Evolutionary conservation across 164 flowering plant genomes (phyloP).

Genomic region (Vitis labrusca): DNA sequence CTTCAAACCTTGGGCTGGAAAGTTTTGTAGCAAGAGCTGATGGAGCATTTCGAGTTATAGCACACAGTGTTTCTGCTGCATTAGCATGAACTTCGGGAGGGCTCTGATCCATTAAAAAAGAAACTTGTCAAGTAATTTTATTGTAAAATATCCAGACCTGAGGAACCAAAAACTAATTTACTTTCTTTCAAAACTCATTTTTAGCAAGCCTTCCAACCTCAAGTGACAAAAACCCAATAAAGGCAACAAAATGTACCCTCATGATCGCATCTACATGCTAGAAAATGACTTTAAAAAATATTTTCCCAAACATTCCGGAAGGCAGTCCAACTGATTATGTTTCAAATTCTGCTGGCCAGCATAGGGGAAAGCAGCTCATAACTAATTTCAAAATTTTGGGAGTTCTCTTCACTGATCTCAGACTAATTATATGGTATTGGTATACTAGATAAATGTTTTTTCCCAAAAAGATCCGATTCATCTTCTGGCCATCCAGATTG

Average conservation of each 20-base stretch:
- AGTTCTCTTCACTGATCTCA: background rate
- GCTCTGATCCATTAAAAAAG: slow-evolving; percentile 41
- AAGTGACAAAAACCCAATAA: background rate
- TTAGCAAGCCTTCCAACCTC: background rate
- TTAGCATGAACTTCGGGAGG: slow-evolving; percentile 95
- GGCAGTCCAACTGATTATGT: background rate
- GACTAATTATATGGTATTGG: background rate
- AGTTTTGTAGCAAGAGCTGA: slow-evolving; percentile 81
- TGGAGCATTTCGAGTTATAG: slow-evolving; percentile 77
- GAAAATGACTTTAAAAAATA: background rate
- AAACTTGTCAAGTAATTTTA: slow-evolving; percentile 4
- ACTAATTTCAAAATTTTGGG: background rate
- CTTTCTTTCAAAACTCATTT: background rate
- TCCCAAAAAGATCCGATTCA: too few species aligned
- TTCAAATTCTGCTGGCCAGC: background rate
- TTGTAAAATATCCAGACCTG: background rate
- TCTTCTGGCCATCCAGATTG: too few species aligned
- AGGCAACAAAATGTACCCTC: background rate
- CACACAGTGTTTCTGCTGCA: slow-evolving; percentile 89
- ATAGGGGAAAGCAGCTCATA: background rate
- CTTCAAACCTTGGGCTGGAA: slow-evolving; percentile 76
- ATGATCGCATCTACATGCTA: background rate
- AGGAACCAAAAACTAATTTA: background rate
- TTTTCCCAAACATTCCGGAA: background rate
- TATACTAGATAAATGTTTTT: too few species aligned